Evolutionary conservation across 2,329 filamentous ascomycete species (phyloP).

Genomic region (Cladosporium sp.): DNA sequence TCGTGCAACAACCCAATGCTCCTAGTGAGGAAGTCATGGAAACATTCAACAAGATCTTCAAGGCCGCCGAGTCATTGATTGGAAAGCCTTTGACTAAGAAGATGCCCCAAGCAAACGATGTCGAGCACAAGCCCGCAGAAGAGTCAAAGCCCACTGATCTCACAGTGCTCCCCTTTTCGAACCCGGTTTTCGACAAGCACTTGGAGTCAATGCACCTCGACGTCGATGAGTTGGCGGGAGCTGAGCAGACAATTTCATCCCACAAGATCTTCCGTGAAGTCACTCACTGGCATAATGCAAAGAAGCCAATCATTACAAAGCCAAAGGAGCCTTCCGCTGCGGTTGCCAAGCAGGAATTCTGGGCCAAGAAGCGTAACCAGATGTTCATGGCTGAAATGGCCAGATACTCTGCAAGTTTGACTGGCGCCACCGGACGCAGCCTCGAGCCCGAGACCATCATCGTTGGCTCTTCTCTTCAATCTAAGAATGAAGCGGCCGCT

Average conservation of each 20-base stretch:
- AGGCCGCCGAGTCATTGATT: conserved; percentile 19
- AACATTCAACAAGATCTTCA: conserved; percentile 22
- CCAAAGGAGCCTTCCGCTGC: conserved; percentile 18
- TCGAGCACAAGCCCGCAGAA: background rate
- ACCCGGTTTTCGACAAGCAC: conserved; percentile 46
- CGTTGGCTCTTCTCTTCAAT: conserved; percentile 30
- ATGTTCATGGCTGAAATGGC: conserved; percentile 64
- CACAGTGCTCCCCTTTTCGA: conserved; percentile 44
- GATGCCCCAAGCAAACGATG: conserved; percentile 4
- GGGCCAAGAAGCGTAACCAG: conserved; percentile 52
- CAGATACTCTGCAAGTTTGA: conserved; percentile 66
- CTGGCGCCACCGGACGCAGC: conserved; percentile 58
- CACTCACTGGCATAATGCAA: conserved; percentile 61
- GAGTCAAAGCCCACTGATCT: conserved; percentile 12
- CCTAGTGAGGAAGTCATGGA: conserved; percentile 17
- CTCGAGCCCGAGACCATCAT: conserved; percentile 63
- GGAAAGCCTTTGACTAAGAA: background rate
- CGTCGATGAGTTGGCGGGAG: conserved; percentile 32
- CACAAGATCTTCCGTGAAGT: conserved; percentile 46
- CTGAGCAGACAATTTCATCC: conserved; percentile 29
- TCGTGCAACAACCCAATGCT: conserved; percentile 13
- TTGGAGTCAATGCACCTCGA: conserved; percentile 41
- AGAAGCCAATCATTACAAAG: conserved; percentile 46
- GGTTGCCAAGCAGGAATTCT: conserved; percentile 34
- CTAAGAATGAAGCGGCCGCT: conserved; percentile 8